phyloP scores from a whole-genome alignment of 352 stramenopile genomes.

The Phytophthora meadii region DNA sequence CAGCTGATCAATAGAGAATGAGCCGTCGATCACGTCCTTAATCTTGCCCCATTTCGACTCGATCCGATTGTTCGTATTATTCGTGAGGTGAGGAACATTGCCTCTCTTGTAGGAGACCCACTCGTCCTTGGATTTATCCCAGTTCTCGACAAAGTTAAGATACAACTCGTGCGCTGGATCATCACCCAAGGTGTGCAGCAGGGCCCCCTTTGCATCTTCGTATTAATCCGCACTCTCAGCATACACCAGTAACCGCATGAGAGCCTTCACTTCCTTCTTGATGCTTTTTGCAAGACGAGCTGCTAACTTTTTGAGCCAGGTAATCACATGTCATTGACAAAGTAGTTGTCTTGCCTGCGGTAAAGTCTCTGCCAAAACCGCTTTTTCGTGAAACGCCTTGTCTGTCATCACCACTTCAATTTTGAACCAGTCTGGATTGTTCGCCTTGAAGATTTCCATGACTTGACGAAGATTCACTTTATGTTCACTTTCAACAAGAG shows the following conservation, averaged over 20 bases:
- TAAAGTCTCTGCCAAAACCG: background rate
- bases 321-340: conserved; percentile 12
- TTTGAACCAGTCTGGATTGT: conserved; percentile 6
- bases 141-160: background rate
- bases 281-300: background rate
- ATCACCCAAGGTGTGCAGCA: background rate
- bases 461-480: conserved; percentile 9
- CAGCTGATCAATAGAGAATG: too few species aligned
- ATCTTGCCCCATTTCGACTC: too few species aligned
- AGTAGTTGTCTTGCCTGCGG: background rate
- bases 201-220: background rate
- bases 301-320: conserved; percentile 17
- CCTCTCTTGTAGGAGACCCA: too few species aligned
- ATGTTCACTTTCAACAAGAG: conserved; percentile 20
- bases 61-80: too few species aligned
- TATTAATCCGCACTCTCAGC: background rate
- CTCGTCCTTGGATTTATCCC: background rate
- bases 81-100: too few species aligned
- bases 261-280: conserved; percentile 9
- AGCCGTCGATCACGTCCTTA: too few species aligned
- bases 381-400: conserved; percentile 19
- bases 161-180: background rate
- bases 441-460: conserved; percentile 15
- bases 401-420: conserved; percentile 5
- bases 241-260: conserved; percentile 8